Percentiles rank a stretch among this genome's conserved stretches.
phyloP scores from a whole-genome alignment of 2,329 filamentous ascomycete species.

The Phialocephala sp. region DNA sequence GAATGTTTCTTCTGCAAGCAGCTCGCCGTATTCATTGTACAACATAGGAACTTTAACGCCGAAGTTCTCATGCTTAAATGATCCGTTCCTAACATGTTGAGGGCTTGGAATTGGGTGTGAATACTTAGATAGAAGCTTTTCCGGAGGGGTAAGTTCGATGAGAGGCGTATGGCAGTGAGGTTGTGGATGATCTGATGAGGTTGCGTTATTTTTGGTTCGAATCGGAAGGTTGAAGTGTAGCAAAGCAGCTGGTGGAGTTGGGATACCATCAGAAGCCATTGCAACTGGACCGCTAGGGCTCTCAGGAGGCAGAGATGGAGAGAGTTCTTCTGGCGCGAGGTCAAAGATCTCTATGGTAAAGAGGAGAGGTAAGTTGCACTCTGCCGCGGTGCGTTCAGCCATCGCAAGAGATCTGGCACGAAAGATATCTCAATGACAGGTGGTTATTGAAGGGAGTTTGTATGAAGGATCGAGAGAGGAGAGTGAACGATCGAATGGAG shows the following conservation, averaged over 20 bases:
- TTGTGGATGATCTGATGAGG: no score
- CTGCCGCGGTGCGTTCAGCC: background rate
- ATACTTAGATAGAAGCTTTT: background rate
- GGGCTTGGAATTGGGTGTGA: background rate
- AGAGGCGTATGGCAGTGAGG: background rate
- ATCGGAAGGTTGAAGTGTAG: background rate
- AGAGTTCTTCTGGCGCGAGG: background rate
- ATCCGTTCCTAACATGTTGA: no score
- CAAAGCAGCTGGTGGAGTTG: background rate
- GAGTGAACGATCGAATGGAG: background rate
- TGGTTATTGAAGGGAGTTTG: background rate
- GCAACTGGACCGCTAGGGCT: background rate
- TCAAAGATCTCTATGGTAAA: conserved; percentile 24
- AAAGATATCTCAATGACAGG: background rate
- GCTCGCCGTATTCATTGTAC: conserved; percentile 42
- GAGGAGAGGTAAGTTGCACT: conserved; percentile 12
- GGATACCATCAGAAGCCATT: no score
- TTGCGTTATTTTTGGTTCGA: no score
- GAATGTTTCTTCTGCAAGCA: conserved; percentile 33
- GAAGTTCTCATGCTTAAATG: background rate
- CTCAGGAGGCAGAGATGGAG: background rate
- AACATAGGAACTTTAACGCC: conserved; percentile 31
- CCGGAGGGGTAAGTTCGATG: background rate
- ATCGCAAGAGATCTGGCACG: background rate
- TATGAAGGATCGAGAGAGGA: background rate